Conservation (phyloP, 2,329 filamentous ascomycete species). For the Fusarium redolens region DNA sequence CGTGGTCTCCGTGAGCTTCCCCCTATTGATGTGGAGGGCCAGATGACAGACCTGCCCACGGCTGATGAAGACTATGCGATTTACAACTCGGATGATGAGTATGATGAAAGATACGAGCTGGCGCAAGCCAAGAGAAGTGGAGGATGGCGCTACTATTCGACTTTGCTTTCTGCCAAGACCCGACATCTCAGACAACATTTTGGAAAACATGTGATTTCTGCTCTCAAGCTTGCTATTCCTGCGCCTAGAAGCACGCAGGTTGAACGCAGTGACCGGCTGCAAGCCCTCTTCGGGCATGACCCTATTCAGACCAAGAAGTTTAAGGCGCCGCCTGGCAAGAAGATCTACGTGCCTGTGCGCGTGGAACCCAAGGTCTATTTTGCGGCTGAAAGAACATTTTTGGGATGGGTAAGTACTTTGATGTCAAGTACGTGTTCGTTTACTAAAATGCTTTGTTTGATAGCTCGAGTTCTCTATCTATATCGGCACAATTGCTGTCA, state of each 20-base stretch:
- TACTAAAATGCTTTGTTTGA: slow-evolving; percentile 26
- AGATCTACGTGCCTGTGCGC: slow-evolving; percentile 94
- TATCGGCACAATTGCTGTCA: slow-evolving; percentile 86
- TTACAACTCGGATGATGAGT: slow-evolving; percentile 88
- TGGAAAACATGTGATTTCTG: slow-evolving; percentile 56
- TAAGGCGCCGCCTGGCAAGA: slow-evolving; percentile 83
- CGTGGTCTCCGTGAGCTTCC: slow-evolving; percentile 56
- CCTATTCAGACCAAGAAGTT: slow-evolving; percentile 70
- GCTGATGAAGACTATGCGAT: slow-evolving; percentile 80
- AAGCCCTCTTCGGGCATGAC: slow-evolving; percentile 65
- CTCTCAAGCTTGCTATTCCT: slow-evolving; percentile 64
- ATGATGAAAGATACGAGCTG: slow-evolving; percentile 77
- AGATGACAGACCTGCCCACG: slow-evolving; percentile 72
- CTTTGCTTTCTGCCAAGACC: slow-evolving; percentile 63
- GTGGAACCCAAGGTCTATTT: slow-evolving; percentile 99
- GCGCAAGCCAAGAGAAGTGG: slow-evolving; percentile 83
- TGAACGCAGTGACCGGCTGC: slow-evolving; percentile 65
- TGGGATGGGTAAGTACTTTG: slow-evolving; percentile 79
- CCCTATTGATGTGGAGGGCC: slow-evolving; percentile 80
- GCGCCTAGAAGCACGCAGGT: slow-evolving; percentile 66
- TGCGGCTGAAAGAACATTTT: slow-evolving; percentile 93
- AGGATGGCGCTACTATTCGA: slow-evolving; percentile 78
- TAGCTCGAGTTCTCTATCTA: slow-evolving; percentile 96
- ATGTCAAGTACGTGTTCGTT: neutral
- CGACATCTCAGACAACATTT: slow-evolving; percentile 56